phyloP scores from a whole-genome alignment of 805 yeast species.

The Kodamaea fukazawae region DNA sequence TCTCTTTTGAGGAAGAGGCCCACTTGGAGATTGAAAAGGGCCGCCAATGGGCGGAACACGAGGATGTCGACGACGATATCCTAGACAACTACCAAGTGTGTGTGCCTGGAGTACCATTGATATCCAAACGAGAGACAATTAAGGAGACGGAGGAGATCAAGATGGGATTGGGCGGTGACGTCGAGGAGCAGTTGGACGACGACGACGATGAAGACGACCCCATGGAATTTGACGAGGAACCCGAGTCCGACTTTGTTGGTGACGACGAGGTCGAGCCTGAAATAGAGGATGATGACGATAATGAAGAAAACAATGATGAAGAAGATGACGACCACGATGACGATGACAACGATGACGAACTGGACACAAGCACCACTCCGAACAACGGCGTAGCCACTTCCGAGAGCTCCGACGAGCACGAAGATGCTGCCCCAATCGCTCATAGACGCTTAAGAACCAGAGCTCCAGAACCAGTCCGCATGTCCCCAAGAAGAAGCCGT shows the following conservation, averaged over 20 bases:
- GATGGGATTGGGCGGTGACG: neutral
- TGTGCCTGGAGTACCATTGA: conserved; percentile 31
- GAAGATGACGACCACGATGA: conserved; percentile 25
- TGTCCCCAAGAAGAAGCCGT: conserved; percentile 6
- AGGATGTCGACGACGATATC: conserved; percentile 7
- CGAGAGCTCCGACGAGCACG: neutral
- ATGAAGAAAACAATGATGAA: conserved; percentile 9
- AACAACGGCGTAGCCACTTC: too few species aligned
- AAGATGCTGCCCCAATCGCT: neutral
- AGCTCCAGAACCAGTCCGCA: conserved; percentile 1
- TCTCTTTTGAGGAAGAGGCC: conserved; percentile 57
- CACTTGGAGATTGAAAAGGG: conserved; percentile 42
- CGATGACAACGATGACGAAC: conserved; percentile 20
- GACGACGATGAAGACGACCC: neutral
- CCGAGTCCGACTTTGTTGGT: conserved; percentile 14
- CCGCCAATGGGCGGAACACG: conserved; percentile 7
- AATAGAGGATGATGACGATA: conserved; percentile 1
- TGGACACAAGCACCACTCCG: too few species aligned
- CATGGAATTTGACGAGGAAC: neutral
- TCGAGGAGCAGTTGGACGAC: neutral
- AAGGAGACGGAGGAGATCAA: conserved; percentile 11
- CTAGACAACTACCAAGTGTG: conserved; percentile 31
- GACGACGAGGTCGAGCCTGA: conserved; percentile 9
- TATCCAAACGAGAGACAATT: conserved; percentile 12
- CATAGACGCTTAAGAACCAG: neutral